Evolutionary conservation across 345 rosid genomes (phyloP), one percentile per base, ranked within the genome.

Genomic region (Hibiscus syriacus): DNA sequence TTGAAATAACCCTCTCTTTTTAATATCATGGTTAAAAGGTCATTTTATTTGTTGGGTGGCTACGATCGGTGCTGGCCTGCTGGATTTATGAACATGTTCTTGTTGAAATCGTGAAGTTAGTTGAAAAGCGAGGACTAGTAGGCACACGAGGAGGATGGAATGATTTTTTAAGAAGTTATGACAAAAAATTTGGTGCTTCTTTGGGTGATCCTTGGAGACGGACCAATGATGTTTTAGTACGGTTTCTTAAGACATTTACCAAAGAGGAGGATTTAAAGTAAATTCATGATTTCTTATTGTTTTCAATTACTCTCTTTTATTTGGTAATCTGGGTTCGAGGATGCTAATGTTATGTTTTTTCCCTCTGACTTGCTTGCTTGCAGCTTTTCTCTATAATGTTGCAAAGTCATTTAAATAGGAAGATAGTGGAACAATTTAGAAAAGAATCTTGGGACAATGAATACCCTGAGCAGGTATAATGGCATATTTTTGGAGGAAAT

Each of bases 181-280:
- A 92, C 65, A 79, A 57, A 48, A 84, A 75, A 68, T 19, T 81
- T 1, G 98, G 97, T 45, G 68, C 85, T 62, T 71, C 76, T 70
- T 38, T 86, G 62, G 86, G 95, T 73, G 97, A 92, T 76, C 97
- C 98, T 6, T 60, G 87, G 8, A 83, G 74, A 77, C 85, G 96
- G 58, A 17, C 87, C 46, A 80, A 46, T 49, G 89, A 84, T n/a
- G 74, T 73, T 0, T 72, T 90, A 70, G 80, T 70, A 19, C 77
- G 97, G 39, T 92, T 92, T 76, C 82, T 92, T 9, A 78, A 69
- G 23, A 69, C 95, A 0, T 83, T 92, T 25, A 74, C 76, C 8
- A 63, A 84, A 22, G 67, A 80, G 11, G 80, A 80, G 19, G 83
- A 78, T 74, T 20, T 74, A 82, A 80, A 92, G 98, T 89, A 55